These are phyloP conservation scores for Phytophthora constricta DNA, from an alignment of 352 stramenopile genomes.

Conservation along the genomic window DNA sequence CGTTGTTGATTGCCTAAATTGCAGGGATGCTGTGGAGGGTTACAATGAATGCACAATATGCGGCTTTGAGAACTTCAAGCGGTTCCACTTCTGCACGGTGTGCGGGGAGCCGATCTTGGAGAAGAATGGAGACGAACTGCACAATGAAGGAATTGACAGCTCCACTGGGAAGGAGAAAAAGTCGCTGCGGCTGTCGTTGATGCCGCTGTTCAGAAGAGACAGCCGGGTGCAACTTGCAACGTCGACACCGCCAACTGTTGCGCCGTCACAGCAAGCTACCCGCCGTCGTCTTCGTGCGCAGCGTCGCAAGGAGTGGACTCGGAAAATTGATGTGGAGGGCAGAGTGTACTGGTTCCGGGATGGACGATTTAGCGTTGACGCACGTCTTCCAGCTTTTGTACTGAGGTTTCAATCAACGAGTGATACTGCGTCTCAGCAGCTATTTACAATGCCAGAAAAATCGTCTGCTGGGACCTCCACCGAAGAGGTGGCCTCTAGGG, in stretches of 20 bases:
- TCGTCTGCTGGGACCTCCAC: no score
- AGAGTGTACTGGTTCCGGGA: slow-evolving; percentile 43
- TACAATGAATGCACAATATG: slow-evolving; percentile 37
- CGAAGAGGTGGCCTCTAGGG: no score
- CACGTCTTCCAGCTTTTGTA: slow-evolving; percentile 26
- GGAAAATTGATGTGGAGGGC: slow-evolving; percentile 47
- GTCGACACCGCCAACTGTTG: slow-evolving; percentile 1
- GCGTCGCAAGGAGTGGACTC: slow-evolving; percentile 48
- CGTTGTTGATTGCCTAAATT: no score
- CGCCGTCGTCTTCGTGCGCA: slow-evolving; percentile 23
- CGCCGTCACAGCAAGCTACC: slow-evolving; percentile 12
- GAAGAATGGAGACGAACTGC: slow-evolving; percentile 8
- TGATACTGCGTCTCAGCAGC: no score
- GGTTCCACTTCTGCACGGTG: slow-evolving; percentile 33
- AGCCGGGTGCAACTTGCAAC: slow-evolving; percentile 29
- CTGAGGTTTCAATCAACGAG: slow-evolving; percentile 15
- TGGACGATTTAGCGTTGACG: slow-evolving; percentile 27
- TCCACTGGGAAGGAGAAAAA: slow-evolving; percentile 24
- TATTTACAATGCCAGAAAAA: no score
- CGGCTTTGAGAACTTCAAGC: slow-evolving; percentile 55
- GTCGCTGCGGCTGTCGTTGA: slow-evolving; percentile 3
- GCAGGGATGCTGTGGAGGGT: slow-evolving; percentile 35
- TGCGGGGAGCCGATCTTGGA: slow-evolving; percentile 29
- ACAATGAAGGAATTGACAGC: slow-evolving; percentile 1
- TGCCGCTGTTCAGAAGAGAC: slow-evolving; percentile 24